Base-by-base conservation (phyloP, 2,329 filamentous ascomycete genomes). In the Aspergillus arachidicola region DNA sequence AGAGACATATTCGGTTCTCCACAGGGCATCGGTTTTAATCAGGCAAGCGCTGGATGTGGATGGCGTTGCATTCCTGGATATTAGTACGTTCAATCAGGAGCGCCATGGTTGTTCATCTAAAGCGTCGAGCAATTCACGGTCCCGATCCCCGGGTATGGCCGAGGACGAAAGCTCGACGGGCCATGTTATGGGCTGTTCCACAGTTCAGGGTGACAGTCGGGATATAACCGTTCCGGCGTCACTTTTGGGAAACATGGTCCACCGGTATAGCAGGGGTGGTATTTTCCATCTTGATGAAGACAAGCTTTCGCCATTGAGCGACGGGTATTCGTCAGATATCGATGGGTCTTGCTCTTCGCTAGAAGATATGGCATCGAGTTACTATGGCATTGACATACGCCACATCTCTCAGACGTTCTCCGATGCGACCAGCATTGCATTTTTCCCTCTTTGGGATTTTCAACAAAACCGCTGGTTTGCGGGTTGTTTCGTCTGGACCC, bases 401-500 rank as follows among this genome's bases (percentile, higher is more conserved):
- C 46, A 50, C 7, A 16, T 50, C n/a, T 30, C 26, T 30, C 26
- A 30, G 19, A 2, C 26, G 0, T 50, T 50, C 6, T 50, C 46
- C 1, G 46, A 28, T 10, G 46, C 46, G 26, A 50, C 7, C 26
- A 50, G 23, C 12, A 19, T 50, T 16, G 26, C 46, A 21, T 50
- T 50, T 50, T 50, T 50, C 16, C 46, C 46, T 50, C 46, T 50
- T 10, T 50, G 46, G 46, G 46, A 50, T 50, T 50, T 50, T 26
- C 46, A 50, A 10, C 23, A 50, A n/a, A 50, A 16, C 2, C 16
- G 26, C 26, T 50, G 46, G 46, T 50, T 50, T 30, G 46, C 46
- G 26, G 46, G 46, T 16, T 50, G 46, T 10, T 50, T 50, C 26
- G 46, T 26, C 26, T 50, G 46, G 46, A 50, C 26, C 7, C 30